These are phyloP conservation scores for Euphorbia lathyris DNA, from an alignment of 345 rosid species.

Conservation along the genomic window DNA sequence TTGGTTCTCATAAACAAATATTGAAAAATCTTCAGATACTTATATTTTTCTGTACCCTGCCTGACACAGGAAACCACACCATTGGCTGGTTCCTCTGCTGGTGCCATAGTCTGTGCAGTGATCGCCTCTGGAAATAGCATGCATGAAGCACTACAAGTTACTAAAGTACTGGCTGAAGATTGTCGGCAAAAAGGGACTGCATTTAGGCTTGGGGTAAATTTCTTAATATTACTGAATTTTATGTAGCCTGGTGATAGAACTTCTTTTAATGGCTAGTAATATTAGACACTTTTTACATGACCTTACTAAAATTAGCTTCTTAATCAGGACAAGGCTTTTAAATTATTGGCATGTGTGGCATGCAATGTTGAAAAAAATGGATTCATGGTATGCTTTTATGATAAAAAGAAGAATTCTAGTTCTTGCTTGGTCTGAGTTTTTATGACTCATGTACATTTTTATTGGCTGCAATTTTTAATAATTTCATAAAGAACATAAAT, in stretches of 20 bases:
- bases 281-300: background rate
- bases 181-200: conserved; percentile 89
- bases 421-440: background rate
- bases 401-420: background rate
- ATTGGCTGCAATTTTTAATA: background rate
- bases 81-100: conserved; percentile 91
- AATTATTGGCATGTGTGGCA: background rate
- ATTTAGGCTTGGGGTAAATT: conserved; percentile 85
- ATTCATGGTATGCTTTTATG: background rate
- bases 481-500: background rate
- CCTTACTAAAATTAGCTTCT: background rate
- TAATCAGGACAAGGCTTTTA: background rate
- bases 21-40: background rate
- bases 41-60: conserved; percentile 10
- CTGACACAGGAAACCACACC: conserved; percentile 77
- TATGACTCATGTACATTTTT: background rate
- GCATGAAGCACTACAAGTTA: conserved; percentile 65
- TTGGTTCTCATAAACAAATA: background rate
- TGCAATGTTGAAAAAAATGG: background rate
- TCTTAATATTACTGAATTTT: background rate
- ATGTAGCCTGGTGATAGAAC: background rate
- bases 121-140: conserved; percentile 77
- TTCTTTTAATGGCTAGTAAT: background rate
- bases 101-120: conserved; percentile 83
- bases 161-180: conserved; percentile 67